Conservation (phyloP, 2,329 filamentous ascomycete species). For the Paracorniculantispora psalliotae region DNA sequence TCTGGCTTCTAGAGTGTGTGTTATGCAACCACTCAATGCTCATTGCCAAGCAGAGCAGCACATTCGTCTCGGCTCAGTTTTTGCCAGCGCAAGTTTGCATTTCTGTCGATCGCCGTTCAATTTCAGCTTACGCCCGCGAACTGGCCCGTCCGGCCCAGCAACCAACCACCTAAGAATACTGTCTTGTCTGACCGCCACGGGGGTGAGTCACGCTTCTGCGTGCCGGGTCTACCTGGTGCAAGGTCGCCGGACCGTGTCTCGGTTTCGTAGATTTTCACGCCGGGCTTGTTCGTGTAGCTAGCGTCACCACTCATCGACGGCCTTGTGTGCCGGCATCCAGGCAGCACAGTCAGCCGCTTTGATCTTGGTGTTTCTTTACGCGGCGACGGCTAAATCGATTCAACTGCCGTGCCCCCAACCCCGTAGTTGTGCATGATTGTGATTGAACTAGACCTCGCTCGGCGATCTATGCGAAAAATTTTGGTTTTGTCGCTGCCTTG, state of each 20-base stretch:
- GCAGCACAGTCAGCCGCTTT: background rate
- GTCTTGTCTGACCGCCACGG: background rate
- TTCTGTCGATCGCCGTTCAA: too few relatives aligned
- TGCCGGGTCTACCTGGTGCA: background rate
- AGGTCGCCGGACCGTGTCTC: background rate
- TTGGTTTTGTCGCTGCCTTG: background rate
- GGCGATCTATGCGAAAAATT: background rate
- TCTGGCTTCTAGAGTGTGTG: background rate
- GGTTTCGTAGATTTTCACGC: constrained; percentile 1
- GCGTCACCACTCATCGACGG: background rate
- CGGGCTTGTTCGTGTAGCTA: background rate
- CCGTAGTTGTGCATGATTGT: background rate
- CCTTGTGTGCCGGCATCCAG: background rate
- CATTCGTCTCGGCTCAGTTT: background rate
- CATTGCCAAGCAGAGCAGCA: background rate
- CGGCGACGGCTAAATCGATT: background rate
- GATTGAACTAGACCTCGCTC: background rate
- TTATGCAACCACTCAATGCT: background rate
- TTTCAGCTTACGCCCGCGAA: too few relatives aligned
- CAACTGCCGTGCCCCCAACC: background rate
- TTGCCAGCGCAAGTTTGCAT: too few relatives aligned
- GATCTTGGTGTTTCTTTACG: background rate
- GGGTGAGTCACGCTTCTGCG: background rate
- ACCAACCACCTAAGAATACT: too few relatives aligned
- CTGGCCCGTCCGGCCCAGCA: too few relatives aligned